These are phyloP conservation scores for Melocanna baccifera DNA, from an alignment of 176 grass and related monocot species.

Conservation along the genomic window DNA sequence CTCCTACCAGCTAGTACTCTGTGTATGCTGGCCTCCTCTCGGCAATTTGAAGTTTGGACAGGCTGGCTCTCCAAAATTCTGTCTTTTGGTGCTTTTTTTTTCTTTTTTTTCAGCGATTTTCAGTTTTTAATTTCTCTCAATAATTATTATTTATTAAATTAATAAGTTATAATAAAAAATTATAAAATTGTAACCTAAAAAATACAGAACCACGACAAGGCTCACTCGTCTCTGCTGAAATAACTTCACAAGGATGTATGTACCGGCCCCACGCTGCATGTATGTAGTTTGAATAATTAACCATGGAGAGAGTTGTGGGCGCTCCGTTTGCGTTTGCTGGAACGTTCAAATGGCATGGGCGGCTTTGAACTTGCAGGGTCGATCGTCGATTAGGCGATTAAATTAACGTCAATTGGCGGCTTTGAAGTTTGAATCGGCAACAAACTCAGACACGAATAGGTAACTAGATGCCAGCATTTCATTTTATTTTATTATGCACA, in stretches of 20 bases:
- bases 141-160: too few relatives aligned
- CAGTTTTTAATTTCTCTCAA: too few relatives aligned
- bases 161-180: too few relatives aligned
- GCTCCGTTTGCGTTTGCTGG: neutral
- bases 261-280: neutral
- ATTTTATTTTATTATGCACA: neutral
- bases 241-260: neutral
- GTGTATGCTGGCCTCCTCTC: neutral
- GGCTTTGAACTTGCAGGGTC: neutral
- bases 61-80: neutral
- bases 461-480: too few relatives aligned
- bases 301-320: neutral
- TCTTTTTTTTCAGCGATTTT: neutral
- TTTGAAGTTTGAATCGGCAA: slow-evolving; percentile 19
- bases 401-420: neutral
- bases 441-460: neutral
- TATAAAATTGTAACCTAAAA: too few relatives aligned
- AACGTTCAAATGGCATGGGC: neutral
- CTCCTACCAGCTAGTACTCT: neutral
- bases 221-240: neutral
- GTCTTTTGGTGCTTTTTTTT: too few relatives aligned
- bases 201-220: neutral
- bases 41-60: neutral
- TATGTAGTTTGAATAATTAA: neutral
- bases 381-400: neutral